phyloP scores from a whole-genome alignment of 1,284 basidiomycete genomes.

The Malassezia arunalokei region DNA sequence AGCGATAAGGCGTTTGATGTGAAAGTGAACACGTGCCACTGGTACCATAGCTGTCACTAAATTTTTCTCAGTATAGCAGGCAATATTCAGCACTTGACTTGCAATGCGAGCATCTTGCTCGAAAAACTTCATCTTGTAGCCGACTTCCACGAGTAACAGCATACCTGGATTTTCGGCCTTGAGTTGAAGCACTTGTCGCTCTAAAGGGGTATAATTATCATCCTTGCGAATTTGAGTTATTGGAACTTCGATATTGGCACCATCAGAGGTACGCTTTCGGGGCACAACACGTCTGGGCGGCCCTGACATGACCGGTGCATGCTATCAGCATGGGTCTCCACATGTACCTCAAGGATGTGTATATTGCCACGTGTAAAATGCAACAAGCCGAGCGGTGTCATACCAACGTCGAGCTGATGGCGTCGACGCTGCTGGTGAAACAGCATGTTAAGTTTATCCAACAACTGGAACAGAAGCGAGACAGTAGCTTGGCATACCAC shows the following conservation, averaged over 20 bases:
- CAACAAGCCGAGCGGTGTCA: background rate
- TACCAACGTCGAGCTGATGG: background rate
- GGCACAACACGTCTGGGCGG: no score
- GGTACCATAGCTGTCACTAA: conserved; percentile 74
- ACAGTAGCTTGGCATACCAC: conserved; percentile 57
- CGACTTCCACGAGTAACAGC: conserved; percentile 64
- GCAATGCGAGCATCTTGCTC: conserved; percentile 81
- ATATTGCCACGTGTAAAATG: no score
- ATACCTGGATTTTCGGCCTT: conserved; percentile 55
- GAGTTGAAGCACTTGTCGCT: conserved; percentile 39
- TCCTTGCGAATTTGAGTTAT: background rate
- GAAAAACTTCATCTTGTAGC: conserved; percentile 58
- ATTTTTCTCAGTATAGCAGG: conserved; percentile 64
- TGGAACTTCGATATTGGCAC: no score
- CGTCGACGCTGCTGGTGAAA: conserved; percentile 5
- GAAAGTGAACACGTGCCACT: conserved; percentile 64
- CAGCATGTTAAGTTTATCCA: conserved; percentile 16
- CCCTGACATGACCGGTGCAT: no score
- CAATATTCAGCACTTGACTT: conserved; percentile 66
- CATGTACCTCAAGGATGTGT: no score
- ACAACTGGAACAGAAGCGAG: conserved; percentile 15
- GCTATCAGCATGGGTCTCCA: no score
- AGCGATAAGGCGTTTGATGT: conserved; percentile 67
- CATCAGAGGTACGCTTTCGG: no score
- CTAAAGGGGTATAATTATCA: conserved; percentile 50